A percentile compares a stretch with the other conserved stretches of the same genome.
Evolutionary conservation across 257 asterid species (phyloP).

Genomic region (Salvia rosmarinus): DNA sequence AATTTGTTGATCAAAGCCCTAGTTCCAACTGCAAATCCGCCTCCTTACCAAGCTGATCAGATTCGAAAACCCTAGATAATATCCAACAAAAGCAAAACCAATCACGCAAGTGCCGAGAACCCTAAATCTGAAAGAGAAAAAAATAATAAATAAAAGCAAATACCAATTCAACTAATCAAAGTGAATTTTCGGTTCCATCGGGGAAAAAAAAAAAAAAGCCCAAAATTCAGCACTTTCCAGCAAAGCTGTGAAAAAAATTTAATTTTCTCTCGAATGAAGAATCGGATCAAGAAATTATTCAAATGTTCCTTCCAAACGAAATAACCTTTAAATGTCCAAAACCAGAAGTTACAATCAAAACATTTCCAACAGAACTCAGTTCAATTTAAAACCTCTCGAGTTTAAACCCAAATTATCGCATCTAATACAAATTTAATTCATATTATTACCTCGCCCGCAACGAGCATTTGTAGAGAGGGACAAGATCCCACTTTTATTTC

Average conservation of each 20-base stretch:
- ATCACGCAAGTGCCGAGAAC: slow-evolving; percentile 36
- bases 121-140: slow-evolving; percentile 36
- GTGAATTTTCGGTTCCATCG: slow-evolving; percentile 28
- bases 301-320: slow-evolving; percentile 20
- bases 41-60: slow-evolving; percentile 43
- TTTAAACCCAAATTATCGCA: slow-evolving; percentile 20
- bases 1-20: slow-evolving; percentile 42
- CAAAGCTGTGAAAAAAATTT: slow-evolving; percentile 20
- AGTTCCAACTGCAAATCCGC: slow-evolving; percentile 37
- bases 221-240: slow-evolving; percentile 31
- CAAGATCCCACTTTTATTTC: slow-evolving; percentile 44
- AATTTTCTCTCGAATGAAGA: slow-evolving; percentile 36
- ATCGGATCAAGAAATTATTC: slow-evolving; percentile 38
- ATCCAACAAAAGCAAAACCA: slow-evolving; percentile 42
- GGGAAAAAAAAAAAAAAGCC: slow-evolving; percentile 8
- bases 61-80: slow-evolving; percentile 43
- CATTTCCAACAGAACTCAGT: slow-evolving; percentile 22
- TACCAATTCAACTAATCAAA: slow-evolving; percentile 34
- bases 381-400: slow-evolving; percentile 21
- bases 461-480: slow-evolving; percentile 49
- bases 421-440: slow-evolving; percentile 29
- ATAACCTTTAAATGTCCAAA: slow-evolving; percentile 21
- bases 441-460: slow-evolving; percentile 45
- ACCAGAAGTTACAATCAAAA: slow-evolving; percentile 10
- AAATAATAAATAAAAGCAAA: too few species aligned